These are phyloP conservation scores for Paramecium sexaurelia DNA, from an alignment of 73 alveolate species.

Conservation along the genomic window DNA sequence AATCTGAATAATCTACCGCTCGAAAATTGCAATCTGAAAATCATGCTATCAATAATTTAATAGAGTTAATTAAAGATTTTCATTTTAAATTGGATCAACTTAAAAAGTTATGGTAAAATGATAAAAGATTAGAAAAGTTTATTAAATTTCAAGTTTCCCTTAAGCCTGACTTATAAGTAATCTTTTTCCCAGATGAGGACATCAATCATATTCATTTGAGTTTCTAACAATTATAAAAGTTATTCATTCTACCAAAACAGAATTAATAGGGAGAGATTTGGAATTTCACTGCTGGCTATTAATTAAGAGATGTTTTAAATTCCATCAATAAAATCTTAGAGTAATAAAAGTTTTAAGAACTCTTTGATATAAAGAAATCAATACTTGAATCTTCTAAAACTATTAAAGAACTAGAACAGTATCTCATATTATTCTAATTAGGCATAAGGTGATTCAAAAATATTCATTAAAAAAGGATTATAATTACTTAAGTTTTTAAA, in stretches of 20 bases:
- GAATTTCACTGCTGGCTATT: not conserved
- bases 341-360: not conserved
- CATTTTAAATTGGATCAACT: not conserved
- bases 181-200: not conserved
- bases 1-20: not conserved
- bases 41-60: not conserved
- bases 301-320: not conserved
- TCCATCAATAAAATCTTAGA: not conserved
- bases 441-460: not conserved
- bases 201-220: not conserved
- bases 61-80: not conserved
- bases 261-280: not conserved
- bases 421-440: not conserved
- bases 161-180: not conserved
- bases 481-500: conserved; percentile 24
- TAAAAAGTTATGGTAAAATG: conserved; percentile 37
- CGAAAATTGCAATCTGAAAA: not conserved
- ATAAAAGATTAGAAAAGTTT: not conserved
- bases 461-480: not conserved
- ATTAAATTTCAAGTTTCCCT: not conserved
- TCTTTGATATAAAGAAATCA: not conserved
- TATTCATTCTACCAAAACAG: not conserved
- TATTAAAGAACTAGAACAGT: not conserved
- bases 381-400: not conserved
- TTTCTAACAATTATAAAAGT: not conserved